These are phyloP conservation scores for Aureobasidium sp. DNA, from an alignment of 2,329 filamentous ascomycete genomes.

Conservation along the genomic window DNA sequence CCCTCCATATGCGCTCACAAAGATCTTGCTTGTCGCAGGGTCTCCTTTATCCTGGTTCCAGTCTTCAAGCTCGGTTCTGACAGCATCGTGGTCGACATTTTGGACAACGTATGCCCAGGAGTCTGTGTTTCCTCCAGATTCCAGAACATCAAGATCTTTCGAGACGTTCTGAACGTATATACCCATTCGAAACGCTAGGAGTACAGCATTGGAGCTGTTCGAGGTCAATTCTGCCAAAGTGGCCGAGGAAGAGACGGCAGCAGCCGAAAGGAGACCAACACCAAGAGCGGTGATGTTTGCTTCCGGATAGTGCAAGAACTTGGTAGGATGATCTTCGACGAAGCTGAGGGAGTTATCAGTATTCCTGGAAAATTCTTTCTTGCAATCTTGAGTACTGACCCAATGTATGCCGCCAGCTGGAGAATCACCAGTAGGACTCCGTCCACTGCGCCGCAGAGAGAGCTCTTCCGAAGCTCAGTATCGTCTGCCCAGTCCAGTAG, in stretches of 20 bases:
- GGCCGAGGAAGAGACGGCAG: neutral
- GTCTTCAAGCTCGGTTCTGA: too few species aligned
- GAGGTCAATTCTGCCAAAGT: neutral
- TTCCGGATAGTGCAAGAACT: neutral
- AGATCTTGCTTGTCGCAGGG: conserved; percentile 16
- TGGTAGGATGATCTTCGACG: neutral
- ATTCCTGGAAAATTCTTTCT: too few species aligned
- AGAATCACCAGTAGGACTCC: conserved; percentile 37
- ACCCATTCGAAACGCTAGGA: neutral
- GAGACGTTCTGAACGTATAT: neutral
- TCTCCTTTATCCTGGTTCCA: too few species aligned
- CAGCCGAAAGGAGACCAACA: neutral
- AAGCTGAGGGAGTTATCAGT: too few species aligned
- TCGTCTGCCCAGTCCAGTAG: conserved; percentile 29
- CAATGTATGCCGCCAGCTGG: conserved; percentile 22
- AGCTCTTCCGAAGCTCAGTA: conserved; percentile 34
- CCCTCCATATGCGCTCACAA: conserved; percentile 24
- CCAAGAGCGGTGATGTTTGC: neutral
- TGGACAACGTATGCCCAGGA: too few species aligned
- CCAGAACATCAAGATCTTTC: too few species aligned
- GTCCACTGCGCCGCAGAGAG: conserved; percentile 40
- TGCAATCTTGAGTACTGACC: neutral
- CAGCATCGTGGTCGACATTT: too few species aligned
- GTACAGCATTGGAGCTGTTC: neutral
- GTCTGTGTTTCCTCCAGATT: too few species aligned